A percentile compares a stretch with the other conserved stretches of the same genome.
Evolutionary conservation across 371 early-diverging fungal species (phyloP).

Genomic region (Apophysomyces elegans): DNA sequence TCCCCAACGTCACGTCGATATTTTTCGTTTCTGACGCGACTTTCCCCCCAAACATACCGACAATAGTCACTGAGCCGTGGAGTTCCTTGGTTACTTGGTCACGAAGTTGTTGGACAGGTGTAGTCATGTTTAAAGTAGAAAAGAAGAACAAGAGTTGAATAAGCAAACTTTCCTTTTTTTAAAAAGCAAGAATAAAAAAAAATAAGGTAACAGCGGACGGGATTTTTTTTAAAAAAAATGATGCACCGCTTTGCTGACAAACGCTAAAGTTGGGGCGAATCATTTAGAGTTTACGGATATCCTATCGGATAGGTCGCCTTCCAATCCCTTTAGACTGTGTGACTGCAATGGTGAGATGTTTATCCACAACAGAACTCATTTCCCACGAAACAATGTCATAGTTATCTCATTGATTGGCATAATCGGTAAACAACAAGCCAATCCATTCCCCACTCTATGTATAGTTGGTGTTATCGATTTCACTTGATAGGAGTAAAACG

Average conservation of each 20-base stretch:
- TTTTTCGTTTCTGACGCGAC: neutral
- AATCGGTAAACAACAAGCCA: too few species aligned
- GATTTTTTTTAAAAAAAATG: constrained; percentile 2
- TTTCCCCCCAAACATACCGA: constrained; percentile 44
- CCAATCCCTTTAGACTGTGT: too few species aligned
- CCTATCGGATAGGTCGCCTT: too few species aligned
- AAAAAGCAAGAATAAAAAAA: constrained; percentile 8
- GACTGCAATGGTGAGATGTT: neutral
- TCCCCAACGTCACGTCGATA: neutral
- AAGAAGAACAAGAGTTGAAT: neutral
- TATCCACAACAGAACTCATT: neutral
- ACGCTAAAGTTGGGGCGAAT: constrained; percentile 1
- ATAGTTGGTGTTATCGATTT: neutral
- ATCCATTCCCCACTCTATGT: too few species aligned
- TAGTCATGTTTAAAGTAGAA: constrained; percentile 24
- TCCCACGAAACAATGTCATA: too few species aligned
- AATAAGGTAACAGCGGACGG: constrained; percentile 14
- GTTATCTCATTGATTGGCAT: too few species aligned
- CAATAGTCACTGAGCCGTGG: constrained; percentile 50
- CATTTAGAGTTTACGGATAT: neutral
- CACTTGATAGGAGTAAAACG: neutral
- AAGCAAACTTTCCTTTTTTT: neutral
- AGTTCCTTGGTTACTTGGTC: constrained; percentile 44
- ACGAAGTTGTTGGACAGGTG: constrained; percentile 41
- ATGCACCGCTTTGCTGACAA: constrained; percentile 20